A percentile compares a stretch with the other conserved stretches of the same genome.
These are phyloP conservation scores for Cymbopogon citratus DNA, from an alignment of 176 grass and related monocot species.

Conservation along the genomic window DNA sequence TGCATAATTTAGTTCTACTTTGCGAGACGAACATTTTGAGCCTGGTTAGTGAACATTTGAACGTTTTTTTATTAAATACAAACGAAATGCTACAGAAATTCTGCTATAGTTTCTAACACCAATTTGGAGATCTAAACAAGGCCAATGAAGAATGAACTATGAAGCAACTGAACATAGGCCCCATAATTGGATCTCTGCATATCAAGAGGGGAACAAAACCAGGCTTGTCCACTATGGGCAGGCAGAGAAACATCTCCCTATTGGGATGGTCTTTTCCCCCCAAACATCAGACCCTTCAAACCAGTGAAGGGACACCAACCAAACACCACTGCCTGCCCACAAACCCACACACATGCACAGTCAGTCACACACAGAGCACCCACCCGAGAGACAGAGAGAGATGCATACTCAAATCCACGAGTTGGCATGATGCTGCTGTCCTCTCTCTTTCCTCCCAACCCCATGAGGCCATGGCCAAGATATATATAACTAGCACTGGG, in stretches of 20 bases:
- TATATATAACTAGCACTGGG: conserved; percentile 35
- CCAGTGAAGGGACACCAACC: conserved; percentile 39
- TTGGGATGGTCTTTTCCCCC: conserved; percentile 7
- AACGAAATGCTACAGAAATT: too few species aligned
- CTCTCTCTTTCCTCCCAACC: neutral
- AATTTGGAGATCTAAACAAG: too few species aligned
- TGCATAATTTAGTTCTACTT: too few species aligned
- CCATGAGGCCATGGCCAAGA: conserved; percentile 4
- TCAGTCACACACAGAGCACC: neutral
- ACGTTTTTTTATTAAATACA: too few species aligned
- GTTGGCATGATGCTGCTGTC: conserved; percentile 1
- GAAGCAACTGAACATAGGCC: neutral
- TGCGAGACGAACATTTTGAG: too few species aligned
- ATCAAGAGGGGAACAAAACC: neutral
- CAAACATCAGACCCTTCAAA: conserved; percentile 40
- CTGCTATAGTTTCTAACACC: too few species aligned
- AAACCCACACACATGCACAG: neutral
- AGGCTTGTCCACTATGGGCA: conserved; percentile 33
- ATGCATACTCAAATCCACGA: conserved; percentile 33
- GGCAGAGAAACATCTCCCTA: conserved; percentile 16
- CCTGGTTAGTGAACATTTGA: too few species aligned
- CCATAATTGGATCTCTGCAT: conserved; percentile 23
- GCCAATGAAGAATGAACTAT: neutral
- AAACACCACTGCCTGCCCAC: conserved; percentile 27
- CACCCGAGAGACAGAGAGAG: neutral